phyloP scores from a whole-genome alignment of 495 filamentous ascomycete genomes.

The Glutinoglossum americanum region DNA sequence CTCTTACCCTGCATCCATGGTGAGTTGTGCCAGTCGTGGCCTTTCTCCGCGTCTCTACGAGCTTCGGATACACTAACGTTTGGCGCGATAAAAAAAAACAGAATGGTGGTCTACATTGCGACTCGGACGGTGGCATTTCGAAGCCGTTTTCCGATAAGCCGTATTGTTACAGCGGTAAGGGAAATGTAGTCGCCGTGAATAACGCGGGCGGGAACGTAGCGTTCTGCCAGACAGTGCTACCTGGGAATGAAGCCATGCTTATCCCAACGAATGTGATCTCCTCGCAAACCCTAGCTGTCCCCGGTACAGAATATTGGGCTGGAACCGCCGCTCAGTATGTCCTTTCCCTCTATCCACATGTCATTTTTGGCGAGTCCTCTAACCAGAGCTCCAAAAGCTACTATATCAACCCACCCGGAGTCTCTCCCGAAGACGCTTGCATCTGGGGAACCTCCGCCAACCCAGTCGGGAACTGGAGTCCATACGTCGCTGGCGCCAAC shows the following conservation, averaged over 20 bases:
- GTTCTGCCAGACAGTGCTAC: slow-evolving; percentile 68
- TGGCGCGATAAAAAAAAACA: too few species aligned
- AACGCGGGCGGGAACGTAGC: slow-evolving; percentile 37
- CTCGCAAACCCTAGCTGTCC: slow-evolving; percentile 41
- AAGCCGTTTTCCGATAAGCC: slow-evolving; percentile 49
- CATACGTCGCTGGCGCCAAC: slow-evolving; percentile 63
- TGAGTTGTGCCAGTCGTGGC: slow-evolving; percentile 19
- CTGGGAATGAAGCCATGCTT: slow-evolving; percentile 76
- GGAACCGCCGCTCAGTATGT: slow-evolving; percentile 52
- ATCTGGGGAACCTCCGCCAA: slow-evolving; percentile 45
- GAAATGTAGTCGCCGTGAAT: slow-evolving; percentile 39
- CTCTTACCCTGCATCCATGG: slow-evolving; percentile 50
- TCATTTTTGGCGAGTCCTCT: not conserved
- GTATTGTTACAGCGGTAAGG: slow-evolving; percentile 54
- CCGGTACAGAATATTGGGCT: slow-evolving; percentile 49
- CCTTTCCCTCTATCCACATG: too few species aligned
- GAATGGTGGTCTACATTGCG: slow-evolving; percentile 62
- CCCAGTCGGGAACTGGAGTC: slow-evolving; percentile 59
- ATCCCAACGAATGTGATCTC: slow-evolving; percentile 47
- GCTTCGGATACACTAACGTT: too few species aligned
- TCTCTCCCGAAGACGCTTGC: slow-evolving; percentile 35
- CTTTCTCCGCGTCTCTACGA: too few species aligned
- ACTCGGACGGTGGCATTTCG: slow-evolving; percentile 38
- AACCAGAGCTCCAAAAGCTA: slow-evolving; percentile 25
- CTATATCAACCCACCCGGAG: slow-evolving; percentile 62